Percentiles rank a stretch among this genome's conserved stretches.
These are phyloP conservation scores for Aspergillus novofumigatus DNA, from an alignment of 2,329 filamentous ascomycete genomes.

Conservation along the genomic window DNA sequence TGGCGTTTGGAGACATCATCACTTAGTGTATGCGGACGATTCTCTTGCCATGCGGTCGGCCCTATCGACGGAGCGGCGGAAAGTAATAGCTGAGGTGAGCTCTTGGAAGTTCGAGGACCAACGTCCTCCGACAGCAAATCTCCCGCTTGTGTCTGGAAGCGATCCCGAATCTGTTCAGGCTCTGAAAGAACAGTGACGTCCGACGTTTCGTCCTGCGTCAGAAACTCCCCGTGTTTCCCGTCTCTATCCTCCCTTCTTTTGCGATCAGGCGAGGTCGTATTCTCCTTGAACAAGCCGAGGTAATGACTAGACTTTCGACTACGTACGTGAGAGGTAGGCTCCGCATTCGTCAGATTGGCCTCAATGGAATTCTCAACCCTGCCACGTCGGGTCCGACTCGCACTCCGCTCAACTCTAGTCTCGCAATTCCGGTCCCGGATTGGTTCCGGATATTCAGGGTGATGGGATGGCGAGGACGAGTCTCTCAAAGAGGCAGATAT, in stretches of 20 bases:
- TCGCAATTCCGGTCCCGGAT: conserved; percentile 19
- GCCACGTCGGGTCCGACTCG: conserved; percentile 41
- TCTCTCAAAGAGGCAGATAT: conserved; percentile 27
- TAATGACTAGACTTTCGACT: conserved; percentile 65
- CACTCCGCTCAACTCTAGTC: conserved; percentile 32
- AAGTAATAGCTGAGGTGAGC: conserved; percentile 26
- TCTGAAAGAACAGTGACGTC: conserved; percentile 7
- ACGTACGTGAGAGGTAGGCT: conserved; percentile 51
- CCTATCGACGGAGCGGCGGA: conserved; percentile 21
- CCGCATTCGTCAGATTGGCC: conserved; percentile 57
- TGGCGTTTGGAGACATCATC: conserved; percentile 23
- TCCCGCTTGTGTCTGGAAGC: conserved; percentile 11
- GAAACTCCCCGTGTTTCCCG: conserved; percentile 31
- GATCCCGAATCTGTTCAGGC: conserved; percentile 8
- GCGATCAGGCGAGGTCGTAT: conserved; percentile 51
- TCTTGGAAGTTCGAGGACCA: conserved; percentile 20
- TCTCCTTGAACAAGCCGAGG: conserved; percentile 61
- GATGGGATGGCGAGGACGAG: conserved; percentile 17
- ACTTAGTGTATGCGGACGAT: conserved; percentile 5
- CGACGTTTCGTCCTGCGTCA: conserved; percentile 13
- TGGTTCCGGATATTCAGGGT: conserved; percentile 22
- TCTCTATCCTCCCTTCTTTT: conserved; percentile 47
- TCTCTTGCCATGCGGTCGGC: conserved; percentile 8
- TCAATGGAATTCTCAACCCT: conserved; percentile 61
- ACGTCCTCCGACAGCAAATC: conserved; percentile 10